Evolutionary conservation across 2,329 filamentous ascomycete species (phyloP), one percentile per base, ranked within the genome.

Genomic region (Incumbomyces lentus): DNA sequence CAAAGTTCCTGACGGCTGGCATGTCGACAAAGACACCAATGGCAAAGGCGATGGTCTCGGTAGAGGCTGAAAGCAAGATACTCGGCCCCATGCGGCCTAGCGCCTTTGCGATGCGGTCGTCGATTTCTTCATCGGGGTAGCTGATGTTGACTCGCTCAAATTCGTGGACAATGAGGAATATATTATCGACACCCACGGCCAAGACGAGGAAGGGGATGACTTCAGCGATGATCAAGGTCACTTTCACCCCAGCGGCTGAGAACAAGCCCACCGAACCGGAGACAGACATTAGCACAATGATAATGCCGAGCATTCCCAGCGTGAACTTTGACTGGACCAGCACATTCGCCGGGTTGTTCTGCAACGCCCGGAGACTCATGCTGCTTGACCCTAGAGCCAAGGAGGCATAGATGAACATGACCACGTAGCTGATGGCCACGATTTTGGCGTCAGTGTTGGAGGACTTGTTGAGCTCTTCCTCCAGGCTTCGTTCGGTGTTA

Each of bases 361-460:
- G 67, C 38, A 96, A 69, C 48, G 90, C 84, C 55, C 76, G 78
- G 48, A 89, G 69, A 1, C 82, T 86, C 47, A 94, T 71, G 5
- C 84, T 88, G 0, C 86, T 92, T 1, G 89, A 95, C 1, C 92
- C 92, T 0, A 98, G 73, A 0, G 92, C 89, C 44, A 98, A 68
- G 5, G 90, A 96, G 3, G 89, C 92, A 61, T 98, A 98, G 52
- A 98, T 68, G 66, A 98, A 98, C 92, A 98, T 98, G 69, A 95
- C 86, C 53, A 96, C 75, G 67, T 98, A 98, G 72, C 90, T 96
- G 66, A 98, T 83, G 45, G 90, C 79, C 18, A 98, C 81, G 58
- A 98, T 98, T 64, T 90, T 95, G 37, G 90, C 93, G 64, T 98
- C 92, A 0, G 92, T 96, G 64, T 98, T 98, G 41, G 88, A 95